Base-by-base conservation (phyloP, 1,284 basidiomycete genomes). In the Flammula alnicola region DNA sequence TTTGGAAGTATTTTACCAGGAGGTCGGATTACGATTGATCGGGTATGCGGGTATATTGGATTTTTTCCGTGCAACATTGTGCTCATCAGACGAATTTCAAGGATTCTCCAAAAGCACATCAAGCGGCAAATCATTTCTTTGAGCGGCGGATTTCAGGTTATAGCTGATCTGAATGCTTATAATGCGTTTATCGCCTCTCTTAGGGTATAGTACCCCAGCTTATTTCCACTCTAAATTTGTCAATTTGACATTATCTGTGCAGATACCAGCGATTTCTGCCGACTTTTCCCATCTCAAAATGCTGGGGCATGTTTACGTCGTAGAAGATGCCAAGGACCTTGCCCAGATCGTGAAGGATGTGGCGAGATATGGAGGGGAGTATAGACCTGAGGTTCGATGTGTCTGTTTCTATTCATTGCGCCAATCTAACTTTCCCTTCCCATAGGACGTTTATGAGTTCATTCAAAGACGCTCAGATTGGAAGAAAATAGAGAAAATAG, bases 101-200 rank as follows among this genome's bases (percentile, higher is more conserved):
- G 93, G 5, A 95, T 98, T 60, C 70, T 98, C 23, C 93, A 97
- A 67, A 95, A 97, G 61, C 97, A 99, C 62, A 86, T 99, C 64
- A 98, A 99, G 63, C 82, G 94, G 2, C 93, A 97, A 65, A 97
- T 97, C 62, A 96, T 99, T 56, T 97, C 93, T 1, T 79, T 97
- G 19, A 84, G 78, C 46, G 97, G 97, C 12, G 95, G 95, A 0
- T 97, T 98, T 69, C 93, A 95, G 61, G 87, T 98, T 50, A 98
- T 99, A 49, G 89, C 95, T 1, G 97, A 99, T 69, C 72, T 99
- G 54, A 98, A 98, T 67, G 83, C 90, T 1, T 98, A 98, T 68
- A 84, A 97, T 66, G 68, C 82, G 0, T 99, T 98, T 68, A 87
- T 98, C 42, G 72, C 86, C 0, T 88, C 88, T 10, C 76, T 97